Evolutionary conservation across 768 basidiomycete species (phyloP).

Genomic region (Auriscalpium vulgare): DNA sequence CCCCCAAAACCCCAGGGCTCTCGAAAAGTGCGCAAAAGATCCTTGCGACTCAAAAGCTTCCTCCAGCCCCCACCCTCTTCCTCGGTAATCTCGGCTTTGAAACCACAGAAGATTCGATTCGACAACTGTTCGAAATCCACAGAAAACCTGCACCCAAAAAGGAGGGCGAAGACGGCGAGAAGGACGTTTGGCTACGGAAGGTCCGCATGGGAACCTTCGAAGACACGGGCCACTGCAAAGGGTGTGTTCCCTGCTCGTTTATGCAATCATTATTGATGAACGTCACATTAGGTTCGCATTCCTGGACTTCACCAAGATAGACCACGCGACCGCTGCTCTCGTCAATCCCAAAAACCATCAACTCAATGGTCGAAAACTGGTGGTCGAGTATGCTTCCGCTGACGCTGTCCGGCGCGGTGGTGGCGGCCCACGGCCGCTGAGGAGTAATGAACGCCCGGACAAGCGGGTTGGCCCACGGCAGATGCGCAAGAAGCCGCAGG

Average conservation of each 20-base stretch:
- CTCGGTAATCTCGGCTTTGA: constrained; percentile 91
- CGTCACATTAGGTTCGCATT: constrained; percentile 70
- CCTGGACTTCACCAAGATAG: constrained; percentile 76
- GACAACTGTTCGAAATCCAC: constrained; percentile 68
- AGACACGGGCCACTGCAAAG: constrained; percentile 92
- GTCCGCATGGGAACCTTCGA: constrained; percentile 94
- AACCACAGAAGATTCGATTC: constrained; percentile 70
- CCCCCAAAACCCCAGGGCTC: constrained; percentile 27
- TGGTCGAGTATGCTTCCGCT: constrained; percentile 82
- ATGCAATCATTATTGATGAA: not conserved
- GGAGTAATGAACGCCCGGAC: not conserved
- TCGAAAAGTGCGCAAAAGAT: constrained; percentile 76
- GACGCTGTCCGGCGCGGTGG: constrained; percentile 86
- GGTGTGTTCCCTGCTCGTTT: constrained; percentile 42
- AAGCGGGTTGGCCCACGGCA: not conserved
- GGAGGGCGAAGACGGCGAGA: constrained; percentile 14
- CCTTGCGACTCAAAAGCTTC: constrained; percentile 70
- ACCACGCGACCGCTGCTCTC: constrained; percentile 76
- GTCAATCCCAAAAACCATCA: constrained; percentile 79
- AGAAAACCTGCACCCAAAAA: constrained; percentile 29
- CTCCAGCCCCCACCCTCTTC: constrained; percentile 81
- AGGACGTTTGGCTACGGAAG: constrained; percentile 61
- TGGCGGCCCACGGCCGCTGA: not conserved
- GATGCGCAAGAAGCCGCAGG: not conserved
- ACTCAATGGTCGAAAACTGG: constrained; percentile 76